A percentile compares a stretch with the other conserved stretches of the same genome.
Evolutionary conservation across 2,329 filamentous ascomycete genomes (phyloP).

Genomic region (Penicillium sp.): DNA sequence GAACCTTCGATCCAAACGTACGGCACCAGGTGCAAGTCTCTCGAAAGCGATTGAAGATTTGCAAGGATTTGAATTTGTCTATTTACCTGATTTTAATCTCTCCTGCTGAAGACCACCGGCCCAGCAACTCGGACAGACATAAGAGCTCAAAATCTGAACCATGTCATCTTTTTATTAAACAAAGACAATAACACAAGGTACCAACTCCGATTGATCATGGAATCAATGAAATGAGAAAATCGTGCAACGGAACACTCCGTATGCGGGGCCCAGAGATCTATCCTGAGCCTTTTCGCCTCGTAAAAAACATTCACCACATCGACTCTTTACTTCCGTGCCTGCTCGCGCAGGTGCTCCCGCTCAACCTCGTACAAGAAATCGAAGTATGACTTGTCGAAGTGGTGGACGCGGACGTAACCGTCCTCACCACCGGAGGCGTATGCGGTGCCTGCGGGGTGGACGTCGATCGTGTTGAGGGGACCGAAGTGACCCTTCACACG

Average conservation of each 20-base stretch:
- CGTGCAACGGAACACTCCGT: slow-evolving; percentile 36
- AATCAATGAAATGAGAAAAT: slow-evolving; percentile 41
- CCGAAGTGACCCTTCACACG: slow-evolving; percentile 97
- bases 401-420: slow-evolving; percentile 96
- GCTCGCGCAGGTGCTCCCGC: slow-evolving; percentile 72
- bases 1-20: too few relatives aligned
- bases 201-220: slow-evolving; percentile 44
- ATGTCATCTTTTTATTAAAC: slow-evolving; percentile 39
- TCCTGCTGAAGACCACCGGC: slow-evolving; percentile 10
- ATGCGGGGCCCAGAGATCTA: slow-evolving; percentile 26
- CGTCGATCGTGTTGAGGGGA: slow-evolving; percentile 92
- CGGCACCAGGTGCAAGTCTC: too few relatives aligned
- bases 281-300: slow-evolving; percentile 35
- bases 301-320: slow-evolving; percentile 35
- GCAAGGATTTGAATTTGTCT: slow-evolving; percentile 29
- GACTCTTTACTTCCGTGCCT: slow-evolving; percentile 46
- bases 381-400: slow-evolving; percentile 98
- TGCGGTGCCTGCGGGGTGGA: slow-evolving; percentile 84
- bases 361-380: slow-evolving; percentile 99
- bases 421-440: slow-evolving; percentile 98
- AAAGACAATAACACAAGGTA: slow-evolving; percentile 35
- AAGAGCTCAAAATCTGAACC: slow-evolving; percentile 27
- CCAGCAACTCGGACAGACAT: slow-evolving; percentile 17
- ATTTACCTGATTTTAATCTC: slow-evolving; percentile 26
- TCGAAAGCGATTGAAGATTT: slow-evolving; percentile 17